Base-by-base conservation (phyloP, 1,284 basidiomycete genomes). In the Trametes pubescens region DNA sequence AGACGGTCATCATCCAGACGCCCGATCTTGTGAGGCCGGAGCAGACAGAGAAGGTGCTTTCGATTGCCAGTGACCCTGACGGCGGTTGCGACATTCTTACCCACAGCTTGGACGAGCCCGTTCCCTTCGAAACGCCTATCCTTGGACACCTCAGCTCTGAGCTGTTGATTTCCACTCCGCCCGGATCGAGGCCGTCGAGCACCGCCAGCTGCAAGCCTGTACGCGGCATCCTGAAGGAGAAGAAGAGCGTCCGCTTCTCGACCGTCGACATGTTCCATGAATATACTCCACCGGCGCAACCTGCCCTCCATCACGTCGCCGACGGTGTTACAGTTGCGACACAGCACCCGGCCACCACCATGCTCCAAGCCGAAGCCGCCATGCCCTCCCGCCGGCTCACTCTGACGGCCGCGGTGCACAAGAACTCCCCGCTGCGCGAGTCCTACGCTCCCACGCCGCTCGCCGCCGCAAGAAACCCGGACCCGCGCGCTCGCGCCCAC, bases 221-320 rank as follows among this genome's bases (percentile, higher is more conserved):
- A 6, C 72, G 71, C n/a, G 74, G 76, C 18, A 78, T 78, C 56
- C 73, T 78, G 47, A 78, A 78, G 65, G 73, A 68, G 63, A 74
- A 71, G 70, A 78, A 78, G 73, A 75, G 73, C 56, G 77, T 78
- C 32, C 72, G 76, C 32, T 78, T 78, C 64, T 77, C 76, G 2
- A 65, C 72, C 16, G 65, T 75, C 37, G 74, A 75, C 18, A 69
- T 69, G 47, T 65, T 70, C 38, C 70, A 71, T 56, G 74, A 73
- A 44, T 72, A 72, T 53, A 29, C 40, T 32, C 29, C 22, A 47
- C 62, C 11, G 60, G 24, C 43, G 1, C 40, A 43, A 43, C 14
- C 40, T 16, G 16, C 18, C 40, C 37, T 11, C 37, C 37, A 38
- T 38, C 11, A 38, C 14, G 14, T 38, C 37, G 44, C 47, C 49